phyloP scores from a whole-genome alignment of 441 rosid genomes.

The Erysimum cheiri region DNA sequence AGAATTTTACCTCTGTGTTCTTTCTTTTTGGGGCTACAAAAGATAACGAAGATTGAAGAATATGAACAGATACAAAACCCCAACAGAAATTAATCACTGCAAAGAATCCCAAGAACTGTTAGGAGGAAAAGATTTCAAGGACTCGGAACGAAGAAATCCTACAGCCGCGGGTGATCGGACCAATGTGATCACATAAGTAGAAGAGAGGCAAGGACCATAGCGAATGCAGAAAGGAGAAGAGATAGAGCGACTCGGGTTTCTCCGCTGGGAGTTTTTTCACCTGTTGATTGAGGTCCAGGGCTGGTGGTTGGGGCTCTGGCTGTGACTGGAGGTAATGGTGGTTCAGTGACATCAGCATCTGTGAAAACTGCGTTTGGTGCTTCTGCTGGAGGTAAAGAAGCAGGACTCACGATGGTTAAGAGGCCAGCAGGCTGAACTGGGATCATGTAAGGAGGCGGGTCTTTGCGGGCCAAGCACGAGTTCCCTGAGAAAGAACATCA shows the following conservation, averaged over 20 bases:
- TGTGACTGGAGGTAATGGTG: slow-evolving; percentile 63
- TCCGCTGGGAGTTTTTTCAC: slow-evolving; percentile 45
- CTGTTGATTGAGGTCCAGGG: slow-evolving; percentile 44
- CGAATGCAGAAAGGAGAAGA: slow-evolving; percentile 46
- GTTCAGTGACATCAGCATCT: slow-evolving; percentile 63
- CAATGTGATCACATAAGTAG: slow-evolving; percentile 50
- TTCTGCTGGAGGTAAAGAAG: slow-evolving; percentile 67
- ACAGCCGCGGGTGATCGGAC: not conserved
- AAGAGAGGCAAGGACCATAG: slow-evolving; percentile 46
- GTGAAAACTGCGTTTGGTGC: slow-evolving; percentile 72
- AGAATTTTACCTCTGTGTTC: not conserved
- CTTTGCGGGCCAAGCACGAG: slow-evolving; percentile 49
- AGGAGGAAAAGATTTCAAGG: not conserved
- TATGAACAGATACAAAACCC: slow-evolving; percentile 40
- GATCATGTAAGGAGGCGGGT: slow-evolving; percentile 62
- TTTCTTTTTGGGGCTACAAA: not conserved
- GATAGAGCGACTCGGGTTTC: slow-evolving; percentile 52
- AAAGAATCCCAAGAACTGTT: slow-evolving; percentile 26
- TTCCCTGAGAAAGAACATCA: slow-evolving; percentile 55
- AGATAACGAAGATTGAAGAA: slow-evolving; percentile 10
- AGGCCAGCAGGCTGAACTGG: slow-evolving; percentile 66
- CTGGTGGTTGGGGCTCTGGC: slow-evolving; percentile 41
- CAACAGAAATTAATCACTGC: slow-evolving; percentile 28
- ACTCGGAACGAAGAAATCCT: slow-evolving; percentile 21
- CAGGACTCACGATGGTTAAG: slow-evolving; percentile 38